Base-by-base conservation (phyloP, 768 basidiomycete species). In the Hericium alpestre region DNA sequence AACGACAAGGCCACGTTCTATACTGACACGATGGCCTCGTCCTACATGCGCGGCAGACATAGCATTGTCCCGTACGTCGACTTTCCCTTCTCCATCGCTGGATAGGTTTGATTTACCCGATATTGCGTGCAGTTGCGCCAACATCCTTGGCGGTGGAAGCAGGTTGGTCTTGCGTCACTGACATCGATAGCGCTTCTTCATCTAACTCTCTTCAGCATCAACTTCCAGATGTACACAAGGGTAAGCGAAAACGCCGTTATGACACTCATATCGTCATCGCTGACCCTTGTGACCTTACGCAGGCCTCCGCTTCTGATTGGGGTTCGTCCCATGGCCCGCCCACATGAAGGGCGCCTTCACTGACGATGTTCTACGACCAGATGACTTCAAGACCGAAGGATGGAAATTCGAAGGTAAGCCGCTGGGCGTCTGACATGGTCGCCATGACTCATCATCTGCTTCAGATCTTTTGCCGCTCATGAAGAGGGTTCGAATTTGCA, bases 1-100 rank as follows among this genome's bases (percentile, higher is more conserved):
- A 86, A 86, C 67, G 83, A 86, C 66, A 85, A 86, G 70, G 85
- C 83, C 1, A 86, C 79, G 6, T 87, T 87, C 71, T 86, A 86
- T 69, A 74, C 72, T 20, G 84, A 87, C 66, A 80, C 80, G 20
- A 74, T 74, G 72, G 69, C 72, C 38, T 84, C 83, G 1, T 71
- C 78, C 3, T 65, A 82, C 63, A 69, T 86, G 53, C 80, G 84
- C 50, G 84, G 84, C 41, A 74, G 85, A 61, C 76, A 73, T 59
- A 79, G 78, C 51, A 86, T 86, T 63, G 85, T 87, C 12, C 85
- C 84, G 79, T 84, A 62, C 66, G 82, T 69, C 54, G 15, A 38
- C 16, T 18, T 25, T 25, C 25, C 13, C 39, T n/a, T 32, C 9
- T 12, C 51, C 23, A 3, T 20, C 41, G 18, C 23, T 1, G 2